phyloP scores from a whole-genome alignment of 495 filamentous ascomycete species.

The Lasiosphaeris hirsuta region DNA sequence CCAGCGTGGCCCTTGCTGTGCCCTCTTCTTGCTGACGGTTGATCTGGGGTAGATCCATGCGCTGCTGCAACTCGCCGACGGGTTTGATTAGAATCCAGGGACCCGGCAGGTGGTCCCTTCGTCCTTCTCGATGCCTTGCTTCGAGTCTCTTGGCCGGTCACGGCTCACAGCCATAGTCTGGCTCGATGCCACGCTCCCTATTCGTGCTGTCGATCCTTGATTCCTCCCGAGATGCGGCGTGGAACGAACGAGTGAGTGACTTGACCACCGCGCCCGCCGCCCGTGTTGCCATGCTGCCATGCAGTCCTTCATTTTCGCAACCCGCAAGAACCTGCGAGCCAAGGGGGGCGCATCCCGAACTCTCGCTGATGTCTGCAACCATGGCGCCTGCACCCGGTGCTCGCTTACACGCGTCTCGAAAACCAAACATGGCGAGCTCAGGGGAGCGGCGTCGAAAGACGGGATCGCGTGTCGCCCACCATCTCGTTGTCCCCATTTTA shows the following conservation, averaged over 20 bases:
- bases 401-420: too few relatives aligned
- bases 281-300: too few relatives aligned
- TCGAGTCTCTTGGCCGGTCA: not conserved
- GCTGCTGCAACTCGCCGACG: conserved; percentile 8
- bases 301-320: too few relatives aligned
- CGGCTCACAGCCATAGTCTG: not conserved
- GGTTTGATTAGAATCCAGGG: conserved; percentile 4
- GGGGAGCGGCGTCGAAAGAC: not conserved
- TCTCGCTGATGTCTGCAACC: not conserved
- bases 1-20: conserved; percentile 1
- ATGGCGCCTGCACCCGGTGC: not conserved
- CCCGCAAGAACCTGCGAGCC: too few relatives aligned
- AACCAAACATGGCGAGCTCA: too few relatives aligned
- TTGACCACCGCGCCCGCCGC: too few relatives aligned
- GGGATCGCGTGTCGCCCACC: too few relatives aligned
- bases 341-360: not conserved
- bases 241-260: too few relatives aligned
- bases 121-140: not conserved
- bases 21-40: not conserved
- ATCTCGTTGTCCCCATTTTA: too few relatives aligned
- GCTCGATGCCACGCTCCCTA: too few relatives aligned
- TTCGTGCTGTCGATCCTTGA: too few relatives aligned
- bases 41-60: not conserved
- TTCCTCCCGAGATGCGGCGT: too few relatives aligned
- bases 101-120: not conserved